Evolutionary conservation across 2,329 filamentous ascomycete genomes (phyloP).

Genomic region (Zymoseptoria pseudotritici): DNA sequence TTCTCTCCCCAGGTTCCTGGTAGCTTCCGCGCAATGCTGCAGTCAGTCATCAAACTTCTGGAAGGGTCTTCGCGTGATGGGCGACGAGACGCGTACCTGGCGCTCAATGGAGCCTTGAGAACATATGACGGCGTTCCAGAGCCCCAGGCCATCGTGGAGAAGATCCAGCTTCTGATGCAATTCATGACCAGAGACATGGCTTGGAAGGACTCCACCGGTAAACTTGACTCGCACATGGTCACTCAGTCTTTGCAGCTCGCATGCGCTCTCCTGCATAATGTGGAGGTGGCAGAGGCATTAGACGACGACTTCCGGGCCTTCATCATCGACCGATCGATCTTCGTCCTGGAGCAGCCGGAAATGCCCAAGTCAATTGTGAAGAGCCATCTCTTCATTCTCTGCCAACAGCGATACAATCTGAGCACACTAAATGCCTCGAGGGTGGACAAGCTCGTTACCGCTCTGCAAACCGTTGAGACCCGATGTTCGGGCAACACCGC

Average conservation of each 20-base stretch:
- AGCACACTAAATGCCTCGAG: conserved; percentile 68
- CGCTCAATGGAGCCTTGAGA: conserved; percentile 67
- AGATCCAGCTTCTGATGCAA: conserved; percentile 68
- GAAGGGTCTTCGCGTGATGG: conserved; percentile 64
- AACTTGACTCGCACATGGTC: conserved; percentile 59
- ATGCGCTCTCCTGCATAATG: conserved; percentile 67
- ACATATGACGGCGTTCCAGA: conserved; percentile 78
- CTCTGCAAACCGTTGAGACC: conserved; percentile 64
- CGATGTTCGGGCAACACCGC: conserved; percentile 75
- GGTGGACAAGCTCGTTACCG: conserved; percentile 61
- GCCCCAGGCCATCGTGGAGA: conserved; percentile 61
- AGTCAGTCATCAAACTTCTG: conserved; percentile 75
- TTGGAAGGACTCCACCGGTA: conserved; percentile 44
- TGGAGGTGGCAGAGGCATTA: conserved; percentile 61
- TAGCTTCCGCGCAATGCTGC: conserved; percentile 71
- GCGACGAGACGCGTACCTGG: conserved; percentile 78
- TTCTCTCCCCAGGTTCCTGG: conserved; percentile 43
- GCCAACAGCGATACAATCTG: conserved; percentile 67
- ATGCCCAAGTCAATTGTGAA: conserved; percentile 71
- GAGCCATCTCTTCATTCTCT: conserved; percentile 72
- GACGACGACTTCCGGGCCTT: conserved; percentile 72
- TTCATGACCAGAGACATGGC: conserved; percentile 79
- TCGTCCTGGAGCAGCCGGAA: conserved; percentile 59
- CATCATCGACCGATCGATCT: conserved; percentile 73
- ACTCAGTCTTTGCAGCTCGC: conserved; percentile 73